Base-by-base conservation (phyloP, 768 basidiomycete genomes). In the Candolleomyces aberdarensis region DNA sequence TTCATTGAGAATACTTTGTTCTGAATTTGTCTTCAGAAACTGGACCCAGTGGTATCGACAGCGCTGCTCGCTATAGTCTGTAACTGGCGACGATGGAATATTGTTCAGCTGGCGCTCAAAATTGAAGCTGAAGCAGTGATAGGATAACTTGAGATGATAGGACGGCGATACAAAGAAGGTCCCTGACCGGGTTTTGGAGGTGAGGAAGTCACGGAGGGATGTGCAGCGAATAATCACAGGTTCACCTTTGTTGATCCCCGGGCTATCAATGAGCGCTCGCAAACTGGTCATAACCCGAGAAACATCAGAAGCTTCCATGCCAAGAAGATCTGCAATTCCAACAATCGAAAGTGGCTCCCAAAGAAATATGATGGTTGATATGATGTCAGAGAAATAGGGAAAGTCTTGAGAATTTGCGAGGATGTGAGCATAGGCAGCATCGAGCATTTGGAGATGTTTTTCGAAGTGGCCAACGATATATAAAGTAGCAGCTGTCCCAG, bases 171-270 rank as follows among this genome's bases (percentile, higher is more conserved):
- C 41, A 43, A 43, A 43, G n/a, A 43, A 43, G 41, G 41, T 11
- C n/a, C 41, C 41, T 13, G 41, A 2, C 13, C 41, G 5, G 5
- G 13, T 43, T n/a, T 43, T n/a, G n/a, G 41, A 2, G n/a, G 2
- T 43, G 41, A 43, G 41, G 41, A 43, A 43, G n/a, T 43, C 41
- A n/a, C 5, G 41, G 11, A 43, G 41, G 41, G 41, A 43, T 13
- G 41, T 13, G 41, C n/a, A n/a, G n/a, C 5, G n/a, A 1, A 43
- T 11, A 3, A 5, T 43, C 13, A 43, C n/a, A 1, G 5, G 41
- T 13, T 11, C 5, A 11, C 74, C 78, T 0, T 43, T n/a, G 48
- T 49, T 20, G 13, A 3, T 22, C 10, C 48, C 48, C 20, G 6
- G 48, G 20, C 10, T 20, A 6, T 8, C 1, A 3, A 55, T 41